A percentile compares a stretch with the other conserved stretches of the same genome.
phyloP scores from a whole-genome alignment of 345 rosid species.

The Syzygium grande region DNA sequence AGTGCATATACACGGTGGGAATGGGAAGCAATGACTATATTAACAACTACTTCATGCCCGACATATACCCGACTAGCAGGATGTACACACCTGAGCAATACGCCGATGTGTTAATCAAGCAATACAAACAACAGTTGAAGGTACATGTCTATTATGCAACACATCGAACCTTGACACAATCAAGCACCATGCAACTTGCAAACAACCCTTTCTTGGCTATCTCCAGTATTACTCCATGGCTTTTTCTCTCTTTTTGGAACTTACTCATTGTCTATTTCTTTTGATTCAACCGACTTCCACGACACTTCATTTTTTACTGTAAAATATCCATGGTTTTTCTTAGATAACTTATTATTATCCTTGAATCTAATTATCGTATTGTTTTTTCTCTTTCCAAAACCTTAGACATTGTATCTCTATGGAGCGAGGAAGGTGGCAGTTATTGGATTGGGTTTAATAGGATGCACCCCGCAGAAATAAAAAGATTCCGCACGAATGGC shows the following conservation, averaged over 20 bases:
- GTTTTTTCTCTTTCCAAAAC: background rate
- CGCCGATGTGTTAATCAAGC: background rate
- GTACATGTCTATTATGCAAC: background rate
- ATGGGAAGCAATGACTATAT: conserved; percentile 46
- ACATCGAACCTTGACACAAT: no score
- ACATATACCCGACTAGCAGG: background rate
- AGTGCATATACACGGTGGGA: conserved; percentile 33
- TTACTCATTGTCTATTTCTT: background rate
- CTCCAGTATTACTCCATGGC: background rate
- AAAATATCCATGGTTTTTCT: background rate
- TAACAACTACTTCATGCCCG: conserved; percentile 41
- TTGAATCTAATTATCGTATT: background rate
- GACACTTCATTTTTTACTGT: background rate
- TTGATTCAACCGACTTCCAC: background rate
- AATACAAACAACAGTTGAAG: background rate
- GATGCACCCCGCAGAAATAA: conserved; percentile 6
- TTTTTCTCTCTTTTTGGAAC: background rate
- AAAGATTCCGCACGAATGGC: conserved; percentile 7
- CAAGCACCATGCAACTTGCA: background rate
- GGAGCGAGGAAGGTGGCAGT: conserved; percentile 37
- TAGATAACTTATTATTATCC: background rate
- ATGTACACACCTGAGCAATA: background rate
- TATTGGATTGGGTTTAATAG: conserved; percentile 22
- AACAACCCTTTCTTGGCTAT: background rate
- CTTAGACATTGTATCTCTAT: conserved; percentile 7